Base-by-base conservation (phyloP, 2,329 filamentous ascomycete genomes). In the Aspergillus pseudoglaucus region DNA sequence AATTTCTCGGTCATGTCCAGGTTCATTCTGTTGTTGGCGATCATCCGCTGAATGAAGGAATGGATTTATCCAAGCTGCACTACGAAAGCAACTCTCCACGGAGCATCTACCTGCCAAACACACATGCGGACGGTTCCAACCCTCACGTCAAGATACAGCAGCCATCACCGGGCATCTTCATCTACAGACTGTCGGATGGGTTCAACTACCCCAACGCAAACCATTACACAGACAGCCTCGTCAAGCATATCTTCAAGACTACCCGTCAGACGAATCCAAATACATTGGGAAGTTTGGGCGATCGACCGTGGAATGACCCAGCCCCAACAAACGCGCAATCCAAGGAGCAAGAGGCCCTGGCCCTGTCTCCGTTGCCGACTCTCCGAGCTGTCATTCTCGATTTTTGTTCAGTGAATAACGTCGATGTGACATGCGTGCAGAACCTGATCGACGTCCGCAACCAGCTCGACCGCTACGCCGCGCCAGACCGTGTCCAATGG, bases 201-300 rank as follows among this genome's bases (percentile, higher is more conserved):
- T 95, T 95, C 77, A 95, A 93, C 71, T 98, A 97, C 61, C 89
- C 91, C 51, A 98, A 95, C 59, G 90, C 90, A 17, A 88, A 88
- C 60, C 84, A 88, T 64, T 90, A 94, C 54, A 81, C 95, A 48
- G 90, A 96, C 60, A 81, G 88, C 60, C 76, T 95, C 44, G 80
- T 82, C 2, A 71, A 77, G 2, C 80, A 83, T 56, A 81, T 95
- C 42, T 85, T 85, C 56, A 67, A 75, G 39, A 72, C 84, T 51
- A 95, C 90, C 2, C 83, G 86, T 32, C 84, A 88, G 27, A 95
- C 88, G 1, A 88, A 87, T 54, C 74, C 82, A 0, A 73, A 85
- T 48, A 73, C 77, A 1, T 95, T 83, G 59, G 68, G 74, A 4
- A 77, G 78, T 3, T 76, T 74, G 2, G 87, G 87, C 41, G 91